phyloP scores from a whole-genome alignment of 495 filamentous ascomycete species.

The Tuber borchii region DNA sequence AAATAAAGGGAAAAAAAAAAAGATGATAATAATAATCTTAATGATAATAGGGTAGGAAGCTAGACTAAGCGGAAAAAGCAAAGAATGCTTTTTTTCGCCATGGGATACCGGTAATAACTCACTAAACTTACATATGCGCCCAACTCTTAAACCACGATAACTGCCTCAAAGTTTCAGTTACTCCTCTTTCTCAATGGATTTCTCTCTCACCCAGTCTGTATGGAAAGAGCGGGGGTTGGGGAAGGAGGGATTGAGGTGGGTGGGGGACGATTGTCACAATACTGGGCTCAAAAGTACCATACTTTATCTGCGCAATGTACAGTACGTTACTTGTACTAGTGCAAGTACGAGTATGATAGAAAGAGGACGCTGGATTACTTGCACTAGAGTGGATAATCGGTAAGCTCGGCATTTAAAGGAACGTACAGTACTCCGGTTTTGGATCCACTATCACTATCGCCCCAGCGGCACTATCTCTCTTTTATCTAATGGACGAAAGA shows the following conservation, averaged over 20 bases:
- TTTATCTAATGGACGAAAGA: not conserved
- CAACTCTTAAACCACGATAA: not conserved
- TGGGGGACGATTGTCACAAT: not conserved
- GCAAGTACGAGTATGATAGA: not conserved
- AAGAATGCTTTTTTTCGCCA: not conserved
- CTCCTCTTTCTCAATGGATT: not conserved
- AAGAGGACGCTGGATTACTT: not conserved
- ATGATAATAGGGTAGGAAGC: not conserved
- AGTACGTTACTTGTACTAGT: not conserved
- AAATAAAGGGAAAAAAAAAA: not conserved
- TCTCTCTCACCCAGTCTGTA: not conserved
- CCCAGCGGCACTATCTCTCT: not conserved
- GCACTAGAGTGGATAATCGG: not conserved
- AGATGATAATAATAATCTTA: not conserved
- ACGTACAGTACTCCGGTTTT: conserved; percentile 1
- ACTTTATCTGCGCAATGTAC: not conserved
- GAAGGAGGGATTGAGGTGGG: not conserved
- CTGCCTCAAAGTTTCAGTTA: not conserved
- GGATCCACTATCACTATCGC: not conserved
- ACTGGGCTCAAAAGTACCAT: not conserved
- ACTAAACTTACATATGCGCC: not conserved
- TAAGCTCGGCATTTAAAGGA: not conserved
- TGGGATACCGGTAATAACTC: not conserved
- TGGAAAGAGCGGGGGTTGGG: not conserved
- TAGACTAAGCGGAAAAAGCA: not conserved